phyloP scores from a whole-genome alignment of 169 alveolate species.

The Plasmodium gaboni region DNA sequence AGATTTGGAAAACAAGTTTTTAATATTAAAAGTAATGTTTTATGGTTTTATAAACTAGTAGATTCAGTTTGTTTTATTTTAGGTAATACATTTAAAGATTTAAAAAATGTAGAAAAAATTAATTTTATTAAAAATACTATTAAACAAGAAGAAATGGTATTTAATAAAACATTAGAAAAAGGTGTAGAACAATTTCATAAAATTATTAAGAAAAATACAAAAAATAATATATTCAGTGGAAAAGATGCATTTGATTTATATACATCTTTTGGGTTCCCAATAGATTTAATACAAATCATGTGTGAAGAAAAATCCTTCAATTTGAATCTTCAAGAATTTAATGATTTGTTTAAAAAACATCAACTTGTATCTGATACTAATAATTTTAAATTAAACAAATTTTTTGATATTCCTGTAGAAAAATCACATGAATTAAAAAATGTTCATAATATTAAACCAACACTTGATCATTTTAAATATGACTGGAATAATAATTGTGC shows the following conservation, averaged over 20 bases:
- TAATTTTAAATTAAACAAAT: constrained; percentile 75
- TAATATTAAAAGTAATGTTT: constrained; percentile 82
- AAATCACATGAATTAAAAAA: constrained; percentile 77
- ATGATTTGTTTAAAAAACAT: constrained; percentile 85
- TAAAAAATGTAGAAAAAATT: constrained; percentile 84
- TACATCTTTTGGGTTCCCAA: constrained; percentile 95
- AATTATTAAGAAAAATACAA: constrained; percentile 58
- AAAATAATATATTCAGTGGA: constrained; percentile 80
- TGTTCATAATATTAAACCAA: constrained; percentile 36
- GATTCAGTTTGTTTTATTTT: constrained; percentile 87
- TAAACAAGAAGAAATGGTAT: constrained; percentile 90
- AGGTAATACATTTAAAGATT: constrained; percentile 89
- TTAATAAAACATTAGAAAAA: constrained; percentile 89
- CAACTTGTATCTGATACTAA: constrained; percentile 87
- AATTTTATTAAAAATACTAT: constrained; percentile 87
- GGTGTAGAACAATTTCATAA: constrained; percentile 88
- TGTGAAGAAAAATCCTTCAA: constrained; percentile 90
- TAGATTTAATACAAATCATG: constrained; percentile 94
- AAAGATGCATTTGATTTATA: constrained; percentile 91
- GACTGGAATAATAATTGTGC: constrained; percentile 68
- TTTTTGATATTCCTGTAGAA: constrained; percentile 83
- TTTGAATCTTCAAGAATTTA: constrained; percentile 89
- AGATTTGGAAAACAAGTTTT: constrained; percentile 90
- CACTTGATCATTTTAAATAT: constrained; percentile 82
- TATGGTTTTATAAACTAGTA: constrained; percentile 91